These are phyloP conservation scores for Graphilbum ipis-grandicollis DNA, from an alignment of 2,329 filamentous ascomycete genomes.

Conservation along the genomic window DNA sequence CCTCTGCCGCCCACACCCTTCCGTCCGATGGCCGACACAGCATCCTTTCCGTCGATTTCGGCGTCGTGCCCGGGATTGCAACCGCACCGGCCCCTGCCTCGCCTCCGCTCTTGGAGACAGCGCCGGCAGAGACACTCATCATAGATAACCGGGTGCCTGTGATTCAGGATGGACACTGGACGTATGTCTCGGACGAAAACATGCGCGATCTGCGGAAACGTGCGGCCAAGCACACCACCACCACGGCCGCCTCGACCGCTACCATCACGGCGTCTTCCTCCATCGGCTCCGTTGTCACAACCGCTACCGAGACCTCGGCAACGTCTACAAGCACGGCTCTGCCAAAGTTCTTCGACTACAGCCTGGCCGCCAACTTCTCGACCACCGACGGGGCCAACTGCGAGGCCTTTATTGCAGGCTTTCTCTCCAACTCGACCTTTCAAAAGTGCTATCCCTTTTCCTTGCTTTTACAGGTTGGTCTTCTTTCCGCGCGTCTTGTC, in stretches of 20 bases:
- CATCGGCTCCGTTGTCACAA: no score
- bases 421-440: slow-evolving; percentile 51
- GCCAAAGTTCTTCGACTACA: slow-evolving; percentile 51
- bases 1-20: no score
- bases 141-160: slow-evolving; percentile 19
- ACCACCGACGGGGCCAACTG: slow-evolving; percentile 28
- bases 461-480: slow-evolving; percentile 56
- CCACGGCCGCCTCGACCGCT: slow-evolving; percentile 3
- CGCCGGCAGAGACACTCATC: no score
- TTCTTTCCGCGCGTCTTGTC: not conserved
- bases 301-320: not conserved
- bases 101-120: slow-evolving; percentile 8
- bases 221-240: slow-evolving; percentile 4
- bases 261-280: slow-evolving; percentile 4
- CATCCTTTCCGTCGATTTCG: no score
- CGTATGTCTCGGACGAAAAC: slow-evolving; percentile 18
- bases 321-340: slow-evolving; percentile 20
- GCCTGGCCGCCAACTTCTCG: slow-evolving; percentile 44
- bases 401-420: slow-evolving; percentile 47
- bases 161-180: slow-evolving; percentile 18
- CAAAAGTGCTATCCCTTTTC: slow-evolving; percentile 68
- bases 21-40: no score
- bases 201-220: slow-evolving; percentile 10
- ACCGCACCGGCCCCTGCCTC: slow-evolving; percentile 9
- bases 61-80: slow-evolving; percentile 10